Percentiles rank a stretch among this genome's conserved stretches.
Conservation (phyloP, 2,329 filamentous ascomycete species). For the Monosporascus cannonballus region DNA sequence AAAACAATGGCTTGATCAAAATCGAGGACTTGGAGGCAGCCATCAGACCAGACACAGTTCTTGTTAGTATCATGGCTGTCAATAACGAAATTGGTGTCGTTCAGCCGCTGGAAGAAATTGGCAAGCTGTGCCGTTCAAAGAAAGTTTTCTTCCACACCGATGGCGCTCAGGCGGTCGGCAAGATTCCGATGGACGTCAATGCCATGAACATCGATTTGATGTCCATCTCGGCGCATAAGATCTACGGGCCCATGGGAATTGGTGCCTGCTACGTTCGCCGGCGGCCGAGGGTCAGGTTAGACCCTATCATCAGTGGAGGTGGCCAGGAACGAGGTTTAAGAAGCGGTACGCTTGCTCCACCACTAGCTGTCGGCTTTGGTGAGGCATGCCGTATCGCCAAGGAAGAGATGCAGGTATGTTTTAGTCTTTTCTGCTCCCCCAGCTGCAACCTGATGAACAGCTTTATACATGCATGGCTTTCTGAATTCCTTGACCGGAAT, state of each 20-base stretch:
- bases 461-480: constrained; percentile 86
- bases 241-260: constrained; percentile 96
- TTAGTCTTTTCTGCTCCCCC: constrained; percentile 16
- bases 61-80: constrained; percentile 97
- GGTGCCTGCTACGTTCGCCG: constrained; percentile 94
- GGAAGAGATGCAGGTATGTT: constrained; percentile 82
- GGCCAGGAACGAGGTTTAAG: constrained; percentile 92
- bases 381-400: constrained; percentile 91
- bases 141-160: constrained; percentile 99
- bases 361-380: constrained; percentile 85
- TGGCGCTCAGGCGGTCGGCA: constrained; percentile 94
- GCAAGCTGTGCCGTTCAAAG: constrained; percentile 80
- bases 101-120: constrained; percentile 89
- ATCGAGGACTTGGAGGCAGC: constrained; percentile 81
- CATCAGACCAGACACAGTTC: constrained; percentile 81
- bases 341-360: constrained; percentile 88
- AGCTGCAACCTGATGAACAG: constrained; percentile 64
- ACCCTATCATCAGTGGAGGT: constrained; percentile 93
- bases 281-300: constrained; percentile 85
- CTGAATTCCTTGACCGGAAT: constrained; percentile 65
- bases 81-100: constrained; percentile 99
- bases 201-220: constrained; percentile 97
- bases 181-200: constrained; percentile 94
- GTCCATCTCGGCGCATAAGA: constrained; percentile 98
- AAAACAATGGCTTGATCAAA: constrained; percentile 77